Evolutionary conservation across 1,139 yeast species (phyloP), one percentile per base, ranked within the genome.

Genomic region (Sugiyamaella sp.): DNA sequence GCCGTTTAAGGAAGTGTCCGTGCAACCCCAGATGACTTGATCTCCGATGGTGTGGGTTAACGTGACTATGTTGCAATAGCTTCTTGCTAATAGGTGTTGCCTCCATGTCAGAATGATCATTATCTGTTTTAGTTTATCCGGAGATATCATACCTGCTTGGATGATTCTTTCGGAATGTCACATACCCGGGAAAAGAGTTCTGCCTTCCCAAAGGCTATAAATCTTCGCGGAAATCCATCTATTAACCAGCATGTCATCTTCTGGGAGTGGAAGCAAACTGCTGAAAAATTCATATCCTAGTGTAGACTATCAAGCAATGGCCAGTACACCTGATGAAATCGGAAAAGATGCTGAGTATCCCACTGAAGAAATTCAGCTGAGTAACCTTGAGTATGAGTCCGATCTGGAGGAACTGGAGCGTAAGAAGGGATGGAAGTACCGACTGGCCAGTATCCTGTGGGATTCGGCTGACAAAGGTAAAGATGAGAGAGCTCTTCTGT

Each of bases 381-480:
- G 22, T 24, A 27, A n/a, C n/a, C n/a, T 22, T 20, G 45, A 39
- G 3, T 38, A 37, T 9, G 43, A 21, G 8, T 37, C 43, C 5
- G 24, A 27, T 8, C 16, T 17, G 17, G 52, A 29, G 6, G 48
- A 51, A n/a, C 33, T 48, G 25, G 50, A 55, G 27, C 20, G 55
- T 16, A 52, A 49, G 20, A 10, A 33, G 6, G 58, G 58, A 9
- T 58, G 60, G 62, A 59, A 54, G 44, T 47, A 51, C 42, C 55
- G 49, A 40, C 16, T 60, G 1, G 59, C 57, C 20, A 63, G 58
- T 29, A 50, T 64, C 2, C 14, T 68, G 2, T 68, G 71, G 71
- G 71, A 68, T 45, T 58, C 70, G 1, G 68, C 65, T 19, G 71
- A 66, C 44, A 66, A 66, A 51, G 54, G 63, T 10, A 55, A 57